Percentiles rank a stretch among this genome's conserved stretches.
phyloP scores from a whole-genome alignment of 352 stramenopile genomes.

The Phytophthora pinifolia region DNA sequence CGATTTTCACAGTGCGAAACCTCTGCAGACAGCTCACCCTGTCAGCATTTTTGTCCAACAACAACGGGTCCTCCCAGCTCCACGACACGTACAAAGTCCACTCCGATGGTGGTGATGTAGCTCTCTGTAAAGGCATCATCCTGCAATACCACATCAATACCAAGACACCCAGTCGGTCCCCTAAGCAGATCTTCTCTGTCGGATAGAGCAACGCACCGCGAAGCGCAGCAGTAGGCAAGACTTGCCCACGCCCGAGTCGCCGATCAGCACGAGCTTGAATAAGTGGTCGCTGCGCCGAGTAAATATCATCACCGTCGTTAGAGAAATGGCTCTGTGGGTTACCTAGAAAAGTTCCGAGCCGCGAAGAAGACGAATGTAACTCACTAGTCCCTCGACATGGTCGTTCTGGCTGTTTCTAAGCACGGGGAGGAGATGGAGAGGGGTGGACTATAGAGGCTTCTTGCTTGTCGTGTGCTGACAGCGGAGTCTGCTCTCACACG shows the following conservation, averaged over 20 bases:
- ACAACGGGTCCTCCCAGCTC: background rate
- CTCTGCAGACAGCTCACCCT: slow-evolving; percentile 38
- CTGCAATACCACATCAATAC: slow-evolving; percentile 20
- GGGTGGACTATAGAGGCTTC: background rate
- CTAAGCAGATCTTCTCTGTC: background rate
- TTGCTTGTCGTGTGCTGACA: slow-evolving; percentile 5
- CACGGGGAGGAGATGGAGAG: slow-evolving; percentile 1
- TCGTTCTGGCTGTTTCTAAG: slow-evolving; percentile 18
- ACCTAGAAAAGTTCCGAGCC: background rate
- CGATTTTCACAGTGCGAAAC: slow-evolving; percentile 98
- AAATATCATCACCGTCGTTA: slow-evolving; percentile 17
- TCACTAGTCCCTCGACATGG: slow-evolving; percentile 85
- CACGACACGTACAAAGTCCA: slow-evolving; percentile 90
- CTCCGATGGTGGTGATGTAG: slow-evolving; percentile 96
- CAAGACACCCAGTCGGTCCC: slow-evolving; percentile 3
- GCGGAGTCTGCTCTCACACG: slow-evolving; percentile 14
- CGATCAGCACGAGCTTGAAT: slow-evolving; percentile 99
- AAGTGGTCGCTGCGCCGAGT: slow-evolving; percentile 83
- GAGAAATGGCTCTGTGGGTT: background rate
- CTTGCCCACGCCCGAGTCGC: slow-evolving; percentile 98
- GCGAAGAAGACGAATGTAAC: slow-evolving; percentile 8
- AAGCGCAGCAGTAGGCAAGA: slow-evolving; percentile 98
- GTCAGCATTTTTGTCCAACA: slow-evolving; percentile 3
- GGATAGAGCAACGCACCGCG: slow-evolving; percentile 63
- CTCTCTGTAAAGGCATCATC: slow-evolving; percentile 98